phyloP scores from a whole-genome alignment of 2,329 filamentous ascomycete species.

The Pezicula rhizophila region DNA sequence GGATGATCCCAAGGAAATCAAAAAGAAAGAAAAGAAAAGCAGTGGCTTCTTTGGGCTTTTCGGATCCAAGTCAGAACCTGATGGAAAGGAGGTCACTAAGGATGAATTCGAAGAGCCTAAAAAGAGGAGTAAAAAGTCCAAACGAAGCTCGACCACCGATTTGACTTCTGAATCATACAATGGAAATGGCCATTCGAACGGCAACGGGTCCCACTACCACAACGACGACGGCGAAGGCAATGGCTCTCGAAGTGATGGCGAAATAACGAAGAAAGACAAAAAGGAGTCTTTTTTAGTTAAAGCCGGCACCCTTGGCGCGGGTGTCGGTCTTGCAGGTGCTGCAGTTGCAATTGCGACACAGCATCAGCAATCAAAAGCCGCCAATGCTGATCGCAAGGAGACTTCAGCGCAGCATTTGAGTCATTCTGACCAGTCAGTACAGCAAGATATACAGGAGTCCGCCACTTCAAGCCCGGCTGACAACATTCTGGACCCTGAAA shows the following conservation, averaged over 20 bases:
- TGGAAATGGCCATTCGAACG: constrained; percentile 17
- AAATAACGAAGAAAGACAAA: constrained; percentile 22
- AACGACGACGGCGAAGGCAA: constrained; percentile 16
- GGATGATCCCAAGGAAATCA: constrained; percentile 31
- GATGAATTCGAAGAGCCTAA: constrained; percentile 24
- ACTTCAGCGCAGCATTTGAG: constrained; percentile 9
- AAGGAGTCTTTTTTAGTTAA: constrained; percentile 66
- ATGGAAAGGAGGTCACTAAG: constrained; percentile 17
- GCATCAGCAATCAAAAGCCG: constrained; percentile 28
- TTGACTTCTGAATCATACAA: constrained; percentile 19
- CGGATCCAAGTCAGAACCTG: constrained; percentile 30
- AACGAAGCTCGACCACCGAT: constrained; percentile 24
- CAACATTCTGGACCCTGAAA: constrained; percentile 49
- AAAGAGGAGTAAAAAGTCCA: constrained; percentile 26
- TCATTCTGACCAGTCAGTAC: neutral
- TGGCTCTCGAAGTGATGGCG: constrained; percentile 16
- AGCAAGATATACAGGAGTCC: neutral
- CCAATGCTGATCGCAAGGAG: constrained; percentile 21
- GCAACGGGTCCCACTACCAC: constrained; percentile 12
- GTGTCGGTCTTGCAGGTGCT: constrained; percentile 56
- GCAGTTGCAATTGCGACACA: constrained; percentile 30
- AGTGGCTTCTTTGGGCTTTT: constrained; percentile 39
- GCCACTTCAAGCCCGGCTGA: constrained; percentile 3
- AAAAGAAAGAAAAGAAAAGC: constrained; percentile 30
- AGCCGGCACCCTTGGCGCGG: constrained; percentile 64